Percentiles rank a stretch among this genome's conserved stretches.
Conservation (phyloP, 2,329 filamentous ascomycete genomes). For the Alternaria triticina region DNA sequence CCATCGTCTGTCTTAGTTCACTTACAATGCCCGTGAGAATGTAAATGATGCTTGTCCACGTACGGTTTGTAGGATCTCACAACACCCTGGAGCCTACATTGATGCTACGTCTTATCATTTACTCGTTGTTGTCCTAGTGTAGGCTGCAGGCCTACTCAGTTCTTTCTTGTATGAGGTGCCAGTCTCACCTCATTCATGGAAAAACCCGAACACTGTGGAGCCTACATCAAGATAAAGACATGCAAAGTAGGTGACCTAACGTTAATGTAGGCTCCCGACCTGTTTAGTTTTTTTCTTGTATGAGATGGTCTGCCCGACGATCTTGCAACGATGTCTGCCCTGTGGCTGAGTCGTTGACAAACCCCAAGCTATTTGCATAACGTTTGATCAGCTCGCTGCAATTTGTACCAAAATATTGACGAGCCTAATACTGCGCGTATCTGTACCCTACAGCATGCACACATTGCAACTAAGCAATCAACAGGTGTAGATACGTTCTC, state of each 20-base stretch:
- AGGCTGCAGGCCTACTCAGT: neutral
- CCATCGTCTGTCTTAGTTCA: constrained; percentile 29
- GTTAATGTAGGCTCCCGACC: neutral
- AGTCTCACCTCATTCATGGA: neutral
- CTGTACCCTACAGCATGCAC: neutral
- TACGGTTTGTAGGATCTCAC: neutral
- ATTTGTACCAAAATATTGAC: neutral
- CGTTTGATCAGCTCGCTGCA: neutral
- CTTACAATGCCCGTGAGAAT: neutral
- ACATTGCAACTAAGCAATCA: neutral
- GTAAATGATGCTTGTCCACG: neutral
- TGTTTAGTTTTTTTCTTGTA: neutral
- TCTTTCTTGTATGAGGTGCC: neutral
- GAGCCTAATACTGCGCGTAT: neutral
- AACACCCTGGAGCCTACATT: neutral
- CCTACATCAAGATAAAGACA: neutral
- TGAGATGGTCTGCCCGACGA: neutral
- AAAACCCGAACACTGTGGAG: neutral
- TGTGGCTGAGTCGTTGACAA: neutral
- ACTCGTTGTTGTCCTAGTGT: neutral
- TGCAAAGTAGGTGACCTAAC: neutral
- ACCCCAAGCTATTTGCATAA: neutral
- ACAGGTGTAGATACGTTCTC: neutral
- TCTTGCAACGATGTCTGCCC: neutral
- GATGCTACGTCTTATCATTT: neutral